Conservation (phyloP, 345 rosid genomes). For the Bruguiera parviflora region DNA sequence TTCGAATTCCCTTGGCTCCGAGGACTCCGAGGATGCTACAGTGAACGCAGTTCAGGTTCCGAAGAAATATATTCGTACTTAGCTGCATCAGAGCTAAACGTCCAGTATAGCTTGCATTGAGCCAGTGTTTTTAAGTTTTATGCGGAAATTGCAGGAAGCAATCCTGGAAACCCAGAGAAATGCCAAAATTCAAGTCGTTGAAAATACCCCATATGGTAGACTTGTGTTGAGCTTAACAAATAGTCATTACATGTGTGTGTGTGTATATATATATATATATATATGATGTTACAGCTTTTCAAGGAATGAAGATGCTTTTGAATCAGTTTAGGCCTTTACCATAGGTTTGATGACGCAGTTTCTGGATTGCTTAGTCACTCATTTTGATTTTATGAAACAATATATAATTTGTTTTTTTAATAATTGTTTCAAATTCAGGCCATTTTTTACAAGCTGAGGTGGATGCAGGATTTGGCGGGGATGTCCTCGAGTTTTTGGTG, state of each 20-base stretch:
- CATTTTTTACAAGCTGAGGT: slow-evolving; percentile 68
- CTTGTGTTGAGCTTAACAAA: no score
- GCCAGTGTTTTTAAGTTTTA: not conserved
- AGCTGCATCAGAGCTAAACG: not conserved
- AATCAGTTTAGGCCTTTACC: not conserved
- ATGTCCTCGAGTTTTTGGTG: slow-evolving; percentile 76
- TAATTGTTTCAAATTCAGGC: slow-evolving; percentile 35
- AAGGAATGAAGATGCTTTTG: no score
- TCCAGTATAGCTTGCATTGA: not conserved
- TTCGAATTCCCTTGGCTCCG: slow-evolving; percentile 56
- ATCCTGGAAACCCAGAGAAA: slow-evolving; percentile 68
- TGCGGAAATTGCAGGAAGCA: slow-evolving; percentile 66
- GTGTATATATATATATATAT: no score
- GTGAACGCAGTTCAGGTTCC: slow-evolving; percentile 56
- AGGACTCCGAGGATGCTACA: slow-evolving; percentile 49
- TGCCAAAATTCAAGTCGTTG: slow-evolving; percentile 47
- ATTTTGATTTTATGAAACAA: not conserved
- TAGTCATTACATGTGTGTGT: no score
- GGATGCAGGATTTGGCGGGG: slow-evolving; percentile 70
- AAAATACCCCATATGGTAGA: slow-evolving; percentile 69
- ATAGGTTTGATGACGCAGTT: not conserved
- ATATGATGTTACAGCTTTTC: no score
- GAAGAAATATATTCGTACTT: not conserved
- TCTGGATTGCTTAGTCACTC: not conserved
- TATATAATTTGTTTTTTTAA: not conserved